Evolutionary conservation across 345 rosid genomes (phyloP), one percentile per base, ranked within the genome.

Genomic region (Pseudoturritis turrita): DNA sequence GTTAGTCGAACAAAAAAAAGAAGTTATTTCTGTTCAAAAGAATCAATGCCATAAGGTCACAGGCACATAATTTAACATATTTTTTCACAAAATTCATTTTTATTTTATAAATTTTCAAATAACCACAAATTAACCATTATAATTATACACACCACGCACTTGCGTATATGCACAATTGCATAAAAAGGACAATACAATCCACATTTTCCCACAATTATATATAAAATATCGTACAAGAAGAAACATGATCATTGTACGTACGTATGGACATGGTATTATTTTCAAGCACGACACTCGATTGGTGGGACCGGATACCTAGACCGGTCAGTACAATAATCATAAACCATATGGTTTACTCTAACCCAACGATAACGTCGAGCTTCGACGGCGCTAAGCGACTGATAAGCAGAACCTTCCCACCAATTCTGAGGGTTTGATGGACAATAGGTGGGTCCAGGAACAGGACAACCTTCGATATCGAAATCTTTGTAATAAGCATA

Each of bases 311-410:
- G 96, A 83, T 79, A 85, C 28, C 98, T 83, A 21, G 91, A 82
- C 75, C 82, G 81, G 68, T 94, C 98, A 28, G 83, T 72, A 67
- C 97, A 94, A 80, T 94, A 94, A 57, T 94, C 95, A 40, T 94
- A 94, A 67, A 89, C 88, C 96, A 94, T 86, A 84, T 91, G 97
- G 83, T 90, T 90, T 62, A 84, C 39, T 47, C 97, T 89, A 75
- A 94, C 98, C 97, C 98, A 94, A 46, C 87, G 82, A 84, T 90
- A 94, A 49, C 78, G 79, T 73, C 94, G 80, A 62, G 96, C 89
- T 74, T 94, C 91, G 6, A 81, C n/a, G 41, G 92, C 83, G 56
- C 69, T 85, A 9, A 94, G 92, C 44, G 83, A 82, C 46, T 86
- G 87, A 65, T 86, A 86, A 56, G 76, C 65, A 5, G 72, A 70